Evolutionary conservation across 1,284 basidiomycete species (phyloP), one percentile per base, ranked within the genome.

Genomic region (Ceratobasidium sp.): DNA sequence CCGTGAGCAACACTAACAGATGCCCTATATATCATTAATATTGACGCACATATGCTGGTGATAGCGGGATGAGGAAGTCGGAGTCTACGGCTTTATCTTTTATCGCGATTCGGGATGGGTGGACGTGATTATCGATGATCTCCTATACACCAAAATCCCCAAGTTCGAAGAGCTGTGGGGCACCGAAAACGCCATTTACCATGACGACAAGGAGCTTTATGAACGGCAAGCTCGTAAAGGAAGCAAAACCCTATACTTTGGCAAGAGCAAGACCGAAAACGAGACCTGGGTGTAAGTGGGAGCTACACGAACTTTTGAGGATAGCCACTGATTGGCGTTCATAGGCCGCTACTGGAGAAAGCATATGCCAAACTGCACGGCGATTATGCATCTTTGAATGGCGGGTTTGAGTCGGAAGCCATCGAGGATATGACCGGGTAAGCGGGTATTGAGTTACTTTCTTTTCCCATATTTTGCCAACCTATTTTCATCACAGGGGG

Each of bases 401-500:
- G 86, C 6, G 88, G 88, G 1, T 84, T 81, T 65, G 82, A 84
- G 18, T 83, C 83, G 33, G 87, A 89, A 78, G 88, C 85, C 0
- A 84, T 89, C 1, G 88, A 89, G 80, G 88, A 88, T 81, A 81
- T 89, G 57, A 88, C 88, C 16, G 88, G 88, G 73, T 75, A 57
- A 50, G 57, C 23, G 12, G 20, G 12, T 60, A 12, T n/a, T 2
- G 3, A n/a, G 2, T 10, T 41, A 44, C 4, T n/a, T 4, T 1
- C n/a, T 23, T 23, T 64, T 16, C 38, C 64, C 14, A 48, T 48
- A 2, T 4, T 30, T 66, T n/a, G 3, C 20, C 48, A 16, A 48
- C n/a, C 14, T 30, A 27, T 3, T 14, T 4, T n/a, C n/a, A 50
- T 2, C 30, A 20, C 50, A 68, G 66, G 0, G 66, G 46, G 20